Percentiles rank a stretch among this genome's conserved stretches.
Conservation (phyloP, 257 asterid genomes). For the Verbena officinalis region DNA sequence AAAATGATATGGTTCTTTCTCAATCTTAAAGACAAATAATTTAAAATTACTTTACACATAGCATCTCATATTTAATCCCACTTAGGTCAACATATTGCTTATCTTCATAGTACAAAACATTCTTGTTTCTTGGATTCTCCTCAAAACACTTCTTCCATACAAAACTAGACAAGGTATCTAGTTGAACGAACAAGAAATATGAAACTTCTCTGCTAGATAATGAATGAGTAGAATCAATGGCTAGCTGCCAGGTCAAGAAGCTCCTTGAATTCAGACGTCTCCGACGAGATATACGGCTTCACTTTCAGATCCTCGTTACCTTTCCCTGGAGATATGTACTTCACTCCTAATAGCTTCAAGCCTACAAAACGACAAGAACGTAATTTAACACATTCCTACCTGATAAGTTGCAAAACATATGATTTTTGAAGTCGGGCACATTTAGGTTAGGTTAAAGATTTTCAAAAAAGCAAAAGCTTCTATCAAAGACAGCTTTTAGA, state of each 20-base stretch:
- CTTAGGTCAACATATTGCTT: not conserved
- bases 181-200: not conserved
- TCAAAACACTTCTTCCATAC: not conserved
- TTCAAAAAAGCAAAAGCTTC: not conserved
- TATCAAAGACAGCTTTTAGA: slow-evolving; percentile 3
- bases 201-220: not conserved
- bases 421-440: not conserved
- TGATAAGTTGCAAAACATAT: slow-evolving; percentile 6
- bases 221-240: slow-evolving; percentile 31
- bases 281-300: slow-evolving; percentile 51
- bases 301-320: slow-evolving; percentile 54
- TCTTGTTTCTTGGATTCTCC: not conserved
- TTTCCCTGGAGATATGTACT: slow-evolving; percentile 71
- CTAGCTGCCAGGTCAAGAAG: slow-evolving; percentile 62
- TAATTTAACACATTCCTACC: not conserved
- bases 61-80: not conserved
- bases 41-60: not conserved
- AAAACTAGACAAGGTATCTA: not conserved
- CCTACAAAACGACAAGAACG: slow-evolving; percentile 49
- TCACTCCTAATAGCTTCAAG: slow-evolving; percentile 74
- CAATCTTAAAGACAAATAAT: not conserved
- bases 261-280: slow-evolving; percentile 45
- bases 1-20: not conserved
- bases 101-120: not conserved
- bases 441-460: not conserved